Conservation (phyloP, 805 yeast genomes). For the Grigorovia humatica region DNA sequence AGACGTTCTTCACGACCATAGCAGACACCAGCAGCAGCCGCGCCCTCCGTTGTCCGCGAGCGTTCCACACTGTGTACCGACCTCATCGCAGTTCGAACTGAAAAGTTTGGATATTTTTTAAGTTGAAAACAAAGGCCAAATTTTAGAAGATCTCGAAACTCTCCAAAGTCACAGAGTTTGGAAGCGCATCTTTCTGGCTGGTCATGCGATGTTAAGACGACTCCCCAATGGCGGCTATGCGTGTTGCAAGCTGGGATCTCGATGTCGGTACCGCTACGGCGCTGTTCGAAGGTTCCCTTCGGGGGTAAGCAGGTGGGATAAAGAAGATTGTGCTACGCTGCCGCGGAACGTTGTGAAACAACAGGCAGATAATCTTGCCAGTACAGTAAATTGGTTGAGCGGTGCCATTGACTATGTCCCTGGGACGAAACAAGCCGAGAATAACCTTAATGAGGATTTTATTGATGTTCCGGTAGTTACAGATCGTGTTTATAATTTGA, state of each 20-base stretch:
- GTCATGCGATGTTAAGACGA: background rate
- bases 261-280: background rate
- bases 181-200: background rate
- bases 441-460: background rate
- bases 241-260: background rate
- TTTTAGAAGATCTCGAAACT: too few species aligned
- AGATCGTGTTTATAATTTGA: conserved; percentile 6
- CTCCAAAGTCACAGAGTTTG: too few species aligned
- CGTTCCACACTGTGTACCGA: background rate
- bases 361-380: too few species aligned
- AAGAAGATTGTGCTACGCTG: too few species aligned
- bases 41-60: background rate
- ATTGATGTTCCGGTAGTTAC: conserved; percentile 5
- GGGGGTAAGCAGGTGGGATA: too few species aligned
- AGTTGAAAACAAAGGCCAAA: too few species aligned
- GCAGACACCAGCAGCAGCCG: conserved; percentile 1
- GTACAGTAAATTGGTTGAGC: background rate
- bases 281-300: background rate
- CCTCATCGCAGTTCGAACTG: background rate
- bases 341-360: too few species aligned
- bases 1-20: conserved; percentile 2
- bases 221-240: background rate
- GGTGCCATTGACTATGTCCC: background rate
- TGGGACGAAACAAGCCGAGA: background rate
- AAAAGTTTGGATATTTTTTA: too few species aligned